phyloP scores from a whole-genome alignment of 257 asterid species.

The Voacanga thouarsii region DNA sequence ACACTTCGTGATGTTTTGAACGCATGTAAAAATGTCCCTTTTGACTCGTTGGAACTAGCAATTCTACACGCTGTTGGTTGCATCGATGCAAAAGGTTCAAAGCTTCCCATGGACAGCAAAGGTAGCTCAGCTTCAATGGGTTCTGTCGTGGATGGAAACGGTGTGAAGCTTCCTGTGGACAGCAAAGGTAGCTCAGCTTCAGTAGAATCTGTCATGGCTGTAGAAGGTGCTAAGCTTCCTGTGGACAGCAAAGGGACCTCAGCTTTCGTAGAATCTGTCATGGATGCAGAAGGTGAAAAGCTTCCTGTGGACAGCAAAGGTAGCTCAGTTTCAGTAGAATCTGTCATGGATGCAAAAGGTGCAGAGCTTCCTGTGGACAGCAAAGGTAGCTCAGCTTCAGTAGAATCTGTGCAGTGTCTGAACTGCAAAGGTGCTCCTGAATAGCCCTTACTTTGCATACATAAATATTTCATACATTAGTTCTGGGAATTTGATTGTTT shows the following conservation, averaged over 20 bases:
- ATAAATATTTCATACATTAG: background rate
- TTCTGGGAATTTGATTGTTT: background rate
- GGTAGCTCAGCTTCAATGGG: too few species aligned
- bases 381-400: background rate
- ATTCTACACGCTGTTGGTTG: conserved; percentile 54
- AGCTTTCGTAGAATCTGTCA: conserved; percentile 5
- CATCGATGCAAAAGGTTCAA: conserved; percentile 20
- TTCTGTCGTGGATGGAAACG: too few species aligned
- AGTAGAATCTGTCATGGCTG: background rate
- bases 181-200: background rate
- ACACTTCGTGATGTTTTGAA: conserved; percentile 63
- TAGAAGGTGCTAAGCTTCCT: too few species aligned
- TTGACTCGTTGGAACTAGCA: conserved; percentile 50
- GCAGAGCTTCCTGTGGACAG: too few species aligned
- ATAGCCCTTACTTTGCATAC: background rate
- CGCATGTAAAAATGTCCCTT: conserved; percentile 55
- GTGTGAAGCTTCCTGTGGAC: too few species aligned
- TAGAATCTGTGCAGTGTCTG: conserved; percentile 35
- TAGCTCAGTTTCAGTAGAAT: background rate
- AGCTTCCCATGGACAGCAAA: background rate
- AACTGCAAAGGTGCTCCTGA: conserved; percentile 59
- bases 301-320: too few species aligned
- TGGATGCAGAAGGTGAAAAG: too few species aligned
- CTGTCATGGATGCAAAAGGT: background rate
- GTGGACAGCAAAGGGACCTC: background rate